Base-by-base conservation (phyloP, 805 yeast species). In the Hanseniaspora guilliermondii region DNA sequence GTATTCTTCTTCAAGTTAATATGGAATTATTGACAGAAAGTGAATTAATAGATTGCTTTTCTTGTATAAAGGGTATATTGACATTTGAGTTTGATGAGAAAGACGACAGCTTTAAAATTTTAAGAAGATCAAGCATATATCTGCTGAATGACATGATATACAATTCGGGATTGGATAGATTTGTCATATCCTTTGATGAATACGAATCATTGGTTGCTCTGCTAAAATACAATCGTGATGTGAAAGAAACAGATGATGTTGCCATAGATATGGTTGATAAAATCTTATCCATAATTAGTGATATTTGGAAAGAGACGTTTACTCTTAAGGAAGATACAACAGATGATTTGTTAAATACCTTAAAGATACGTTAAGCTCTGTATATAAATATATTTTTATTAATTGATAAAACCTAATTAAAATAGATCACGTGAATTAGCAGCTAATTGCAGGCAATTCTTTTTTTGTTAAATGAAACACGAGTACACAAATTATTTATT, bases 111-210 rank as follows among this genome's bases (percentile, higher is more conserved):
- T 62, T 67, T 0, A 62, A 60, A 12, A 68, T 82, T 0, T 74
- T 88, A 76, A 73, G 94, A 58, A 72, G 96, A 38, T 72, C 94
- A 1, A 87, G 95, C 0, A 73, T 87, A 2, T 84, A 82, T 12
- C 65, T 88, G 24, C 68, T 87, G 2, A 73, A 76, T 58, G 91
- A 83, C 62, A 65, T 85, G 50, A 64, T 83, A 2, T 69, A 76
- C 6, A 66, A 69, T 47, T 66, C 77, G 2, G 78, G 77, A 4
- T 65, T 76, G 11, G 69, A 73, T 1, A 69, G 75, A 11, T 71
- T 83, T 33, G 81, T 88, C 0, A 52, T 52, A 19, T 52, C 55
- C 12, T 52, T 44, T 37, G 63, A 64, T 9, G 68, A 70, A 0
- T 77, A 78, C 62, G 60, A 61, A 2, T 74, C 71, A 56, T 66